A percentile compares a stretch with the other conserved stretches of the same genome.
Evolutionary conservation across 768 basidiomycete species (phyloP).

Genomic region (Boletus vermiculosoides): DNA sequence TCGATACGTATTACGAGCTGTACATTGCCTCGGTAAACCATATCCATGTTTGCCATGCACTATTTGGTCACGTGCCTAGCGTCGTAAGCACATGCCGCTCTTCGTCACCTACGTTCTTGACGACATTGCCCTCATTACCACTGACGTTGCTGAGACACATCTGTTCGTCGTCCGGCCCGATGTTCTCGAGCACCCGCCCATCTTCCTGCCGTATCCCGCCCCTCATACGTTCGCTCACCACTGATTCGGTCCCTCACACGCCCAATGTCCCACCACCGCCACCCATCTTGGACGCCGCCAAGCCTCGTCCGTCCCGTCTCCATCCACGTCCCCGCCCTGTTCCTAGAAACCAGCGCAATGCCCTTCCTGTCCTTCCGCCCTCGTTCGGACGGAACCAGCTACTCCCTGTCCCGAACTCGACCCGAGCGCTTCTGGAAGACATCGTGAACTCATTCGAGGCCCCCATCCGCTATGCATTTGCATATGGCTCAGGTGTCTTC

Average conservation of each 20-base stretch:
- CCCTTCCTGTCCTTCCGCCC: conserved; percentile 58
- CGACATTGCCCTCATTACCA: background rate
- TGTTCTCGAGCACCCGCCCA: conserved; percentile 23
- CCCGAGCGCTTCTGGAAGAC: conserved; percentile 73
- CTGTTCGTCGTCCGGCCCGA: conserved; percentile 19
- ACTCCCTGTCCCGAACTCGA: conserved; percentile 74
- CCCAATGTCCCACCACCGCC: conserved; percentile 31
- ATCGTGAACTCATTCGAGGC: conserved; percentile 82
- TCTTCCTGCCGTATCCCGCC: conserved; percentile 13
- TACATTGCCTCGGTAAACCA: background rate
- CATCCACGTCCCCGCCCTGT: conserved; percentile 44
- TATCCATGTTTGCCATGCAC: background rate
- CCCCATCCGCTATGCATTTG: conserved; percentile 95
- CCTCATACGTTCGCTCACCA: conserved; percentile 25
- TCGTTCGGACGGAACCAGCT: conserved; percentile 82
- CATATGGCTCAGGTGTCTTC: conserved; percentile 96
- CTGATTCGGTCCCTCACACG: conserved; percentile 28
- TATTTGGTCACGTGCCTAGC: conserved; percentile 12
- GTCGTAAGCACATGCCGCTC: background rate
- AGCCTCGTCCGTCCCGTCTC: conserved; percentile 37
- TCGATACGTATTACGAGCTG: background rate
- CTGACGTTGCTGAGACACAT: conserved; percentile 10
- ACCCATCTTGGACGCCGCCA: conserved; percentile 27
- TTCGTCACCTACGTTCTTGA: background rate
- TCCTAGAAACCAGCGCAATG: conserved; percentile 24